Conservation (phyloP, 495 filamentous ascomycete genomes). For the Acidomyces sp. region DNA sequence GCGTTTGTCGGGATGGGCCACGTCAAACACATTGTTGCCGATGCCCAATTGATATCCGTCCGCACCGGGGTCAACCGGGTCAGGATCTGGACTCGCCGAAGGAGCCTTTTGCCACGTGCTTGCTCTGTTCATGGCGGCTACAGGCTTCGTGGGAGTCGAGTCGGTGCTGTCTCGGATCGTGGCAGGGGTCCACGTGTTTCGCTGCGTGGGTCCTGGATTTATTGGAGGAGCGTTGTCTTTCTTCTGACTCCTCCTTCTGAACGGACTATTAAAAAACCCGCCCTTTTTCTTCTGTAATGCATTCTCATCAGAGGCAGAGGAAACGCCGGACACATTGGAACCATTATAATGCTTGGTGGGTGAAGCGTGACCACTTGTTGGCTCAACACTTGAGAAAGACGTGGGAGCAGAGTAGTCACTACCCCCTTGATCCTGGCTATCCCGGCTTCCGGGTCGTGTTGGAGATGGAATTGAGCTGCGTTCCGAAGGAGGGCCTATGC, state of each 20-base stretch:
- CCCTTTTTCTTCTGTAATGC: slow-evolving; percentile 70
- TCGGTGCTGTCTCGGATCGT: slow-evolving; percentile 23
- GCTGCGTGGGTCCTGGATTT: slow-evolving; percentile 24
- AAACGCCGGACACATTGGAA: slow-evolving; percentile 23
- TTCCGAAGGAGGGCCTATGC: slow-evolving; percentile 73
- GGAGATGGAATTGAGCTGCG: slow-evolving; percentile 63
- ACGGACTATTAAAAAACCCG: slow-evolving; percentile 94
- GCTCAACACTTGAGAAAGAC: slow-evolving; percentile 66
- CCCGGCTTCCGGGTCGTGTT: slow-evolving; percentile 71
- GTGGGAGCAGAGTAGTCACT: slow-evolving; percentile 87
- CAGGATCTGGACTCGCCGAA: slow-evolving; percentile 50
- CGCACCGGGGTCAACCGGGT: slow-evolving; percentile 84
- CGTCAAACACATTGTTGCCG: slow-evolving; percentile 91
- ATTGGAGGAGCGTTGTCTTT: slow-evolving; percentile 44
- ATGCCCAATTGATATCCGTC: slow-evolving; percentile 95
- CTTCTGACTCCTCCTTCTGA: slow-evolving; percentile 80
- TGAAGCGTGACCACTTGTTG: slow-evolving; percentile 48
- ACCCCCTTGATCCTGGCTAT: slow-evolving; percentile 50
- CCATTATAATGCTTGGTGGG: slow-evolving; percentile 51
- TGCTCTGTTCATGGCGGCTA: slow-evolving; percentile 12
- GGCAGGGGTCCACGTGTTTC: slow-evolving; percentile 51
- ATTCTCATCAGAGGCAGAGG: slow-evolving; percentile 44
- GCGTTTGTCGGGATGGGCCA: slow-evolving; percentile 60
- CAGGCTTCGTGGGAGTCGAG: slow-evolving; percentile 27
- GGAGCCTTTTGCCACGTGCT: slow-evolving; percentile 21